Base-by-base conservation (phyloP, 2,329 filamentous ascomycete species). In the Dactylellina drechsleri region DNA sequence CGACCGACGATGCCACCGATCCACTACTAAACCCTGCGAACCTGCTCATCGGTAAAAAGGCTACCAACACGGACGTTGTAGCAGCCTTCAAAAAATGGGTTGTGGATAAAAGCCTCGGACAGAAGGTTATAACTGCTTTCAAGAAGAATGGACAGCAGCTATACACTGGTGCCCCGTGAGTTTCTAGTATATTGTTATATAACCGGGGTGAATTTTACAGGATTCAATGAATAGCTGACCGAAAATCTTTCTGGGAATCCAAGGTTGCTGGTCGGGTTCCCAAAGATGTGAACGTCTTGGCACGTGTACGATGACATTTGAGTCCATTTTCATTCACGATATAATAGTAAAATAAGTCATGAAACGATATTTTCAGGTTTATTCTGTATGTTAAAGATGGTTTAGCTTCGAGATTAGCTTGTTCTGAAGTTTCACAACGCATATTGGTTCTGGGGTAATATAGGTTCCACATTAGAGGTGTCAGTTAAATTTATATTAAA, bases 1-100 rank as follows among this genome's bases (percentile, higher is more conserved):
- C 80, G 1, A 80, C 79, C 1, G 82, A 84, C 65, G 76, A 81
- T 0, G 79, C 79, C 1, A 77, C 79, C 3, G 82, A 84, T 73
- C 80, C 80, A 1, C 77, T 85, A 1, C 77, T 85, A 3, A 83
- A 84, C 66, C 83, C 84, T 0, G 84, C 83, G 1, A 82, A 83
- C 77, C 78, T 84, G 2, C 78, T 84, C 2, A 77, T 84, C 5
- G 83, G 82, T 0, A 79, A 74, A 5, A 80, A 81, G 47, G 81
- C 81, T 0, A 77, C 78, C 23, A 82, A 84, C 76, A 66, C 77
- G 49, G 72, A 80, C 28, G 76, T 81, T 60, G 82, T 83, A 0
- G 77, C 80, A 6, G 74, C 74, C 2, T 85, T 85, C 77, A 80
- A 81, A 4, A 76, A 82, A 36, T 85, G 83, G 83, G 77, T 82